phyloP scores from a whole-genome alignment of 2,329 filamentous ascomycete genomes.

The Acephala macrosclerotiorum region DNA sequence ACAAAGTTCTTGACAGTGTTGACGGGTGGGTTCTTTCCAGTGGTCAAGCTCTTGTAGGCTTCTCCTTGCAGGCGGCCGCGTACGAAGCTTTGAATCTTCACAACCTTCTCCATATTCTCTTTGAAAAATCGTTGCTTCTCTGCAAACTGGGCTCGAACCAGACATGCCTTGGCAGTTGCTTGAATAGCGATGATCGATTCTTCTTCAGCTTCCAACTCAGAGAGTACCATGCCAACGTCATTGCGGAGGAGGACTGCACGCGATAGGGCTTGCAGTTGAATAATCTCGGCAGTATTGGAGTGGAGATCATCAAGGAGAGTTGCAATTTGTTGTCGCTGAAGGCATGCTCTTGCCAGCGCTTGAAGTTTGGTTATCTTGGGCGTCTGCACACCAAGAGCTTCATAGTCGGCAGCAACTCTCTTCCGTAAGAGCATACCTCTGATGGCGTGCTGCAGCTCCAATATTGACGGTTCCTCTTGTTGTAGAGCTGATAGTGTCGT shows the following conservation, averaged over 20 bases:
- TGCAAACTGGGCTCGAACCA: slow-evolving; percentile 77
- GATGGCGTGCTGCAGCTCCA: slow-evolving; percentile 63
- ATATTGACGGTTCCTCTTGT: slow-evolving; percentile 53
- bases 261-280: slow-evolving; percentile 75
- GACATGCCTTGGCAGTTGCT: slow-evolving; percentile 72
- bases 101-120: slow-evolving; percentile 98
- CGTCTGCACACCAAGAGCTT: slow-evolving; percentile 65
- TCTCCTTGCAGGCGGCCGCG: slow-evolving; percentile 95
- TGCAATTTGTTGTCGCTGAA: slow-evolving; percentile 66
- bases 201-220: slow-evolving; percentile 83
- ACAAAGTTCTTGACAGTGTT: slow-evolving; percentile 98
- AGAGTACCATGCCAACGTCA: slow-evolving; percentile 75
- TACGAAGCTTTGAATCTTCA: slow-evolving; percentile 98
- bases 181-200: slow-evolving; percentile 79
- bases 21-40: slow-evolving; percentile 94
- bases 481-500: slow-evolving; percentile 56
- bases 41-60: slow-evolving; percentile 96
- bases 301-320: slow-evolving; percentile 74
- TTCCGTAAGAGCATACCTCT: slow-evolving; percentile 68
- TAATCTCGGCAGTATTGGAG: slow-evolving; percentile 70
- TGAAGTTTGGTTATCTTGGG: slow-evolving; percentile 69
- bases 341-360: slow-evolving; percentile 68
- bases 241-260: slow-evolving; percentile 82
- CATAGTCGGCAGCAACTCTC: slow-evolving; percentile 55
- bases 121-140: slow-evolving; percentile 90